These are phyloP conservation scores for Dovyalis caffra DNA, from an alignment of 345 rosid species.

Conservation along the genomic window DNA sequence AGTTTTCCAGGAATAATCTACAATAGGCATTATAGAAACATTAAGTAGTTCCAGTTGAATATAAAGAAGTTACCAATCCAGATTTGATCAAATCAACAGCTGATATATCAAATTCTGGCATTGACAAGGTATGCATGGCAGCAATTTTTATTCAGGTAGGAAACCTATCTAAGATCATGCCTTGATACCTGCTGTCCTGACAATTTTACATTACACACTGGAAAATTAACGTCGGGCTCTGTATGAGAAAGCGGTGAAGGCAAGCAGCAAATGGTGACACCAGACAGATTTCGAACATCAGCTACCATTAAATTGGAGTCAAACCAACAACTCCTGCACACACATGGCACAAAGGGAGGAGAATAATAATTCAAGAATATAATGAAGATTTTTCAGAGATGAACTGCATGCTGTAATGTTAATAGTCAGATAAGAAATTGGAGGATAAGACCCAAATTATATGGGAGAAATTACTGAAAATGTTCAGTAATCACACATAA, in stretches of 20 bases:
- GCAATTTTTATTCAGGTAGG: constrained; percentile 12
- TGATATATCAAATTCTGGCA: not conserved
- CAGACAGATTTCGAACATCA: not conserved
- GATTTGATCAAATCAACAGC: not conserved
- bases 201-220: constrained; percentile 12
- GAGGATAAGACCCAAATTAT: not conserved
- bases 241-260: constrained; percentile 18
- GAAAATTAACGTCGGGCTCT: constrained; percentile 12
- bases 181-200: constrained; percentile 16
- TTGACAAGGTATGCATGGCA: constrained; percentile 10
- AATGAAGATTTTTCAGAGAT: not conserved
- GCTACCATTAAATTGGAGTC: constrained; percentile 45
- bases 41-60: not conserved
- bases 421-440: not conserved
- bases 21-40: not conserved
- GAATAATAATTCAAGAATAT: not conserved
- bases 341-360: not conserved
- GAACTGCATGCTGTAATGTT: not conserved
- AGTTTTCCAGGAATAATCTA: not conserved
- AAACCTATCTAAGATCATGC: constrained; percentile 8
- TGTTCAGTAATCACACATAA: not conserved
- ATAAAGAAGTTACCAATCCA: not conserved
- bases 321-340: constrained; percentile 76
- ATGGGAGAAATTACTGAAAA: not conserved
- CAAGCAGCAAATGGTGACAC: constrained; percentile 19